Conservation (phyloP, 129 eudicot genomes). For the Arctium minus region DNA sequence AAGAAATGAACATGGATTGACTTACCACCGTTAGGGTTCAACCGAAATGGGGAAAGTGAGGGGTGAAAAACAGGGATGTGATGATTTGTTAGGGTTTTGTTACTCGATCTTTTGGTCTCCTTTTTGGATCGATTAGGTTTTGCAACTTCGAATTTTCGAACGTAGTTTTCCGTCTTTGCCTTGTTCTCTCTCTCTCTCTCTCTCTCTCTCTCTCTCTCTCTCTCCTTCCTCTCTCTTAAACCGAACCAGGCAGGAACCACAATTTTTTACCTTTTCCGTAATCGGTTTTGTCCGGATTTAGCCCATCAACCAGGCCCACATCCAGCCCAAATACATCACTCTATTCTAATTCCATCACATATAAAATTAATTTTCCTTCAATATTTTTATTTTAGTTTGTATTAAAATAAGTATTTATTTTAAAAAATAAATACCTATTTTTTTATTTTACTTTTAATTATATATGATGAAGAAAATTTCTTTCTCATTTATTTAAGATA, state of each 20-base stretch:
- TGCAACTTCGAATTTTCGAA: conserved; percentile 15
- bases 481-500: no score
- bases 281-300: background rate
- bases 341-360: no score
- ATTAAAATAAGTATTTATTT: no score
- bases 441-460: no score
- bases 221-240: conserved; percentile 2
- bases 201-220: background rate
- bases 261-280: conserved; percentile 17
- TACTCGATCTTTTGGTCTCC: background rate
- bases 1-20: conserved; percentile 15
- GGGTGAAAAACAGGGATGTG: conserved; percentile 16
- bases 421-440: no score
- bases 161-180: conserved; percentile 35
- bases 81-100: conserved; percentile 35
- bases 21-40: conserved; percentile 40
- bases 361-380: no score
- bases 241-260: conserved; percentile 27
- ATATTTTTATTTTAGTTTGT: no score
- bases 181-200: conserved; percentile 22
- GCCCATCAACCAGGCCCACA: background rate
- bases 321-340: background rate
- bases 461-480: no score
- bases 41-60: conserved; percentile 22
- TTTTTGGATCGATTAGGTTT: conserved; percentile 32